phyloP scores from a whole-genome alignment of 495 filamentous ascomycete species.

The Wilcoxina mikolae region DNA sequence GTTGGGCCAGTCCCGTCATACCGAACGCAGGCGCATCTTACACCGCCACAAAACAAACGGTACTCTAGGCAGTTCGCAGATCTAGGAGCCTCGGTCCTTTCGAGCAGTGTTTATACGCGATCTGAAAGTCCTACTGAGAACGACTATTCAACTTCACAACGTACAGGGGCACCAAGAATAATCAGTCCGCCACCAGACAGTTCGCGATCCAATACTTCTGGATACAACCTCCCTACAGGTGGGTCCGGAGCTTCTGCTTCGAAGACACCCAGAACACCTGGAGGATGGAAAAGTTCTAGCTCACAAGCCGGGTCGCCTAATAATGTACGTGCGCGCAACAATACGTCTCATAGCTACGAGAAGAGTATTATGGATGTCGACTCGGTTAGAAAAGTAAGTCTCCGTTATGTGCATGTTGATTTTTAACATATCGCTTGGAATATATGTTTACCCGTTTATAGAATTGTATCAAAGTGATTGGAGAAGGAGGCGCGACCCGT shows the following conservation, averaged over 20 bases:
- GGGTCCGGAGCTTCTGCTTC: conserved; percentile 15
- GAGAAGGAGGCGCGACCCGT: conserved; percentile 74
- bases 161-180: conserved; percentile 12
- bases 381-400: conserved; percentile 21
- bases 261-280: conserved; percentile 24
- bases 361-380: conserved; percentile 28
- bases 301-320: conserved; percentile 14
- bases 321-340: conserved; percentile 15
- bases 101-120: conserved; percentile 18
- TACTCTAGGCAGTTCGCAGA: conserved; percentile 50
- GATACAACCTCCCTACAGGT: conserved; percentile 11
- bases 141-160: conserved; percentile 18
- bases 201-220: conserved; percentile 12
- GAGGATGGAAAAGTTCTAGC: conserved; percentile 12
- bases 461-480: conserved; percentile 50
- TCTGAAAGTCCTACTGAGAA: conserved; percentile 25
- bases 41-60: conserved; percentile 49
- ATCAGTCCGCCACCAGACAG: conserved; percentile 24
- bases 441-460: conserved; percentile 1
- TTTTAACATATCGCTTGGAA: not conserved
- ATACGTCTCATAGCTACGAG: conserved; percentile 26
- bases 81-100: conserved; percentile 20
- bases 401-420: not conserved
- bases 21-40: conserved; percentile 29
- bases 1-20: conserved; percentile 21